Conservation (phyloP, 306 rosid species). For the Vachellia collinsii region DNA sequence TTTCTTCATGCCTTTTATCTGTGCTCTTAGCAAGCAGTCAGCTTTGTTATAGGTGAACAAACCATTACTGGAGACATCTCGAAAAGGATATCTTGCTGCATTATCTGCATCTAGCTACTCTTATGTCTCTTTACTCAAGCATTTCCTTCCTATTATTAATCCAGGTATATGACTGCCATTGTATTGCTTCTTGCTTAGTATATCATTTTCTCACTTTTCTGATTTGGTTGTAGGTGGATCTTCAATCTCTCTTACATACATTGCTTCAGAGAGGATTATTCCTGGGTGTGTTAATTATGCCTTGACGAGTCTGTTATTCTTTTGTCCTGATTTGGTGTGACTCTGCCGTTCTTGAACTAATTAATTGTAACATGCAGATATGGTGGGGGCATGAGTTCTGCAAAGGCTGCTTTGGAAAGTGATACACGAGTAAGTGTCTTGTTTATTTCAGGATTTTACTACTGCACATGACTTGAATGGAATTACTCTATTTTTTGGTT, state of each 20-base stretch:
- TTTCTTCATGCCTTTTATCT: slow-evolving; percentile 21
- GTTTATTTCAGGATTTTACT: slow-evolving; percentile 1
- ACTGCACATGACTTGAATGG: neutral
- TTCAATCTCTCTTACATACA: slow-evolving; percentile 89
- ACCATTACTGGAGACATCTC: slow-evolving; percentile 93
- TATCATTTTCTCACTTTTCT: slow-evolving; percentile 18
- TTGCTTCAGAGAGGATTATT: slow-evolving; percentile 94
- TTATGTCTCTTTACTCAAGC: slow-evolving; percentile 83
- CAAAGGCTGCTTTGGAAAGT: slow-evolving; percentile 97
- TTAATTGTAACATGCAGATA: slow-evolving; percentile 54
- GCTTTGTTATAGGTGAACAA: slow-evolving; percentile 69
- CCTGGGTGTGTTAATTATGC: slow-evolving; percentile 71
- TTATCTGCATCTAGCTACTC: slow-evolving; percentile 97
- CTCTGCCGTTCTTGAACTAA: slow-evolving; percentile 16
- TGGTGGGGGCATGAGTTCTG: slow-evolving; percentile 99
- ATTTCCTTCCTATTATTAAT: slow-evolving; percentile 89
- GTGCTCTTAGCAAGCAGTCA: slow-evolving; percentile 23
- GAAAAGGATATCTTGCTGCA: slow-evolving; percentile 97
- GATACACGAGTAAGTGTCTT: slow-evolving; percentile 73
- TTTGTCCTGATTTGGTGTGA: slow-evolving; percentile 13
- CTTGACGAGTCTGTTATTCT: slow-evolving; percentile 11
- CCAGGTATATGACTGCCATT: slow-evolving; percentile 58
- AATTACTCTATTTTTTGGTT: neutral
- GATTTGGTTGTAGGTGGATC: slow-evolving; percentile 72
- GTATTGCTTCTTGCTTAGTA: slow-evolving; percentile 14